These are phyloP conservation scores for Ophiostoma tasmaniense DNA, from an alignment of 2,329 filamentous ascomycete species.

Conservation along the genomic window DNA sequence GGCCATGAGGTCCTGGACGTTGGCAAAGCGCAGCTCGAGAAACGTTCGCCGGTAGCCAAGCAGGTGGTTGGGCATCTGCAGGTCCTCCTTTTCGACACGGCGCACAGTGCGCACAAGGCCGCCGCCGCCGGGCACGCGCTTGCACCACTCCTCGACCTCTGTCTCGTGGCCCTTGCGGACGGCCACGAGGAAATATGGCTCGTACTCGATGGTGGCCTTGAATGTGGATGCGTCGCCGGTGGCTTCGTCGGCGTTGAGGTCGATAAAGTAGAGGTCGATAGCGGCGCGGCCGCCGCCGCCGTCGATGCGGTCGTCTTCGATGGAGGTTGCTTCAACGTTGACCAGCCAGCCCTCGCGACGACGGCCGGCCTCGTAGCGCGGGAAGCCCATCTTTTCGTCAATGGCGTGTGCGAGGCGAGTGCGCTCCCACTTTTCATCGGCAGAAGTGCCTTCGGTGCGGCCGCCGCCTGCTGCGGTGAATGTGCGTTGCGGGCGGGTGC, in stretches of 20 bases:
- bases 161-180: slow-evolving; percentile 79
- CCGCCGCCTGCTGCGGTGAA: slow-evolving; percentile 69
- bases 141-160: slow-evolving; percentile 93
- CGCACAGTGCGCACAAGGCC: slow-evolving; percentile 72
- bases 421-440: slow-evolving; percentile 87
- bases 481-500: slow-evolving; percentile 53
- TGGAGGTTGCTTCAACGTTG: slow-evolving; percentile 82
- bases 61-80: slow-evolving; percentile 91
- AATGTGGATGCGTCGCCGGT: slow-evolving; percentile 88
- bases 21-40: slow-evolving; percentile 76
- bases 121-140: slow-evolving; percentile 65
- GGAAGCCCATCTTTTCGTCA: slow-evolving; percentile 91
- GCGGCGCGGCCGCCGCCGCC: slow-evolving; percentile 82
- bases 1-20: slow-evolving; percentile 78
- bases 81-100: slow-evolving; percentile 81
- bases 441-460: slow-evolving; percentile 75
- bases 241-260: slow-evolving; percentile 89
- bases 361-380: slow-evolving; percentile 79
- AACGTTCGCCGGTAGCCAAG: slow-evolving; percentile 85
- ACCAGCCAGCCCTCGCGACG: slow-evolving; percentile 82
- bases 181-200: slow-evolving; percentile 91
- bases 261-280: slow-evolving; percentile 95
- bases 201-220: slow-evolving; percentile 93
- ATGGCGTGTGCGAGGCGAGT: slow-evolving; percentile 76
- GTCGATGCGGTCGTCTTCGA: slow-evolving; percentile 76